Evolutionary conservation across 31 red algal genomes (phyloP).

Genomic region (Porphyra umbilicalis): DNA sequence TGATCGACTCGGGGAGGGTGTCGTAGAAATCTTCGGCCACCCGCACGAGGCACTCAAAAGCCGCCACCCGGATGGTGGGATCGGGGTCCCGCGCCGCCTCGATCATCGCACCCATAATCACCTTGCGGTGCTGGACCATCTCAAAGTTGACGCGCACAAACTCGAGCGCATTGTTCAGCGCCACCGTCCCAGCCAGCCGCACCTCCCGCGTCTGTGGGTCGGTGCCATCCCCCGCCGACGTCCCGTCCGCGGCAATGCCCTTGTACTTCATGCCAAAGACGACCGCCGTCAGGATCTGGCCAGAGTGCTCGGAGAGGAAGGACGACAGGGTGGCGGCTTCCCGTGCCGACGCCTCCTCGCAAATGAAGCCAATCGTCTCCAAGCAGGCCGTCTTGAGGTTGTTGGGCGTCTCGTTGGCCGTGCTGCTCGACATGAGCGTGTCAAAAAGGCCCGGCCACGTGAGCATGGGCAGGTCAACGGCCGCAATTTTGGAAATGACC

Average conservation of each 20-base stretch:
- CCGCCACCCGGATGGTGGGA: constrained; percentile 43
- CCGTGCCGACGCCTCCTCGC: constrained; percentile 61
- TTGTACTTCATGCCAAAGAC: constrained; percentile 82
- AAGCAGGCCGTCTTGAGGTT: constrained; percentile 52
- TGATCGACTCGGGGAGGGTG: constrained; percentile 74
- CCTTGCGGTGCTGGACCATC: constrained; percentile 47
- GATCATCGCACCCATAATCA: constrained; percentile 74
- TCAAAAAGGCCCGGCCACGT: constrained; percentile 73
- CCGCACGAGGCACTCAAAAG: constrained; percentile 86
- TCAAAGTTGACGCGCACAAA: constrained; percentile 89
- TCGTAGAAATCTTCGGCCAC: constrained; percentile 91
- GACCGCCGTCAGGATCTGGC: constrained; percentile 91
- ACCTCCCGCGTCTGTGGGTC: constrained; percentile 18
- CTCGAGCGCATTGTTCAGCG: constrained; percentile 86
- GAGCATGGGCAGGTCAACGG: constrained; percentile 66
- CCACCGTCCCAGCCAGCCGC: constrained; percentile 72
- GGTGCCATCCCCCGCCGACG: too few relatives aligned
- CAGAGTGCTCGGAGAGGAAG: constrained; percentile 52
- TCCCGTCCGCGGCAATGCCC: constrained; percentile 1
- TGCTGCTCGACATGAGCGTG: constrained; percentile 39
- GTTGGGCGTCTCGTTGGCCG: constrained; percentile 5
- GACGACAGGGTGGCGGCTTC: not conserved
- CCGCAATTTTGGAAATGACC: constrained; percentile 84
- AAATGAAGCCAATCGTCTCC: constrained; percentile 83
- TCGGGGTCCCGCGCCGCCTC: constrained; percentile 63